Evolutionary conservation across 169 alveolate genomes (phyloP).

Genomic region (Plasmodium sp.): DNA sequence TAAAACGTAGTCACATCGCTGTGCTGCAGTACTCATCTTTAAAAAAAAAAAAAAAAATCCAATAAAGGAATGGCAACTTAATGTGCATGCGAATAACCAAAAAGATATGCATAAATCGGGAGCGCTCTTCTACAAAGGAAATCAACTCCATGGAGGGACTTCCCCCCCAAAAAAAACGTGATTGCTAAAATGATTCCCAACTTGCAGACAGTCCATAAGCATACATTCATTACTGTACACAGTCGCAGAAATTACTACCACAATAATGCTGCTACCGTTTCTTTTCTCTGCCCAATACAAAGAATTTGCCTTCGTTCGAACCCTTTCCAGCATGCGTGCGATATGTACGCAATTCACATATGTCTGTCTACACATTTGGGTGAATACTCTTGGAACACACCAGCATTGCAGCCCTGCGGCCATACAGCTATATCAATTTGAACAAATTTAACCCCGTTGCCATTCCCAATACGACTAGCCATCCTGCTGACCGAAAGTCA

Average conservation of each 20-base stretch:
- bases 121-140: background rate
- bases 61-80: background rate
- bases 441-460: background rate
- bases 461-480: background rate
- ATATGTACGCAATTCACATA: background rate
- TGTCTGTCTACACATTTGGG: background rate
- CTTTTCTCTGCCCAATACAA: background rate
- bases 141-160: background rate
- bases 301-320: background rate
- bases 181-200: background rate
- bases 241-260: background rate
- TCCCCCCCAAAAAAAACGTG: background rate
- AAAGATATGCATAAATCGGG: background rate
- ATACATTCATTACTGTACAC: background rate
- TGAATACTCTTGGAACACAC: background rate
- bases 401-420: background rate
- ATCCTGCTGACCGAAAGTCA: background rate
- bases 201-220: background rate
- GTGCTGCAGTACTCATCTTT: background rate
- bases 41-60: background rate
- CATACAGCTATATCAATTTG: background rate
- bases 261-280: background rate
- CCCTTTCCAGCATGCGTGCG: background rate
- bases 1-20: background rate
- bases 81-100: background rate